phyloP scores from a whole-genome alignment of 73 alveolate species.

The Breviolum minutum region DNA sequence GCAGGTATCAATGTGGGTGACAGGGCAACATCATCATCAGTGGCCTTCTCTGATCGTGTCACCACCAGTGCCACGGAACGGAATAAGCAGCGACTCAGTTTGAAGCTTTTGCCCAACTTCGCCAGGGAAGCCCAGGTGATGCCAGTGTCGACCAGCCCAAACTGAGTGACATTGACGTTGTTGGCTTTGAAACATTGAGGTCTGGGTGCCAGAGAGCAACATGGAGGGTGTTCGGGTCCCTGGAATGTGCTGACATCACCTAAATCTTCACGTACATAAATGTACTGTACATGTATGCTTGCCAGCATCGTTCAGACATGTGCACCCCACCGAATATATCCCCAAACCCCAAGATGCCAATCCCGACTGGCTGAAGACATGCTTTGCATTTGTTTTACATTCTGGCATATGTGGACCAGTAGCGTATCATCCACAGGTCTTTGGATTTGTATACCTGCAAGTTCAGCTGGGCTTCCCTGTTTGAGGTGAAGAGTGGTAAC shows the following conservation, averaged over 20 bases:
- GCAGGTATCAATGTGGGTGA: too few species aligned
- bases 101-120: conserved; percentile 67
- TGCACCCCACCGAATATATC: neutral
- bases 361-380: neutral
- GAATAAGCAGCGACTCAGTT: conserved; percentile 67
- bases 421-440: too few species aligned
- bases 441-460: too few species aligned
- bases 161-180: neutral
- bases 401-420: too few species aligned
- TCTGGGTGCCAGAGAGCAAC: conserved; percentile 63
- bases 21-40: neutral
- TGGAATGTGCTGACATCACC: neutral
- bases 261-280: neutral
- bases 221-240: conserved; percentile 41
- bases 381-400: too few species aligned
- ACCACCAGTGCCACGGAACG: conserved; percentile 49
- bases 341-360: neutral
- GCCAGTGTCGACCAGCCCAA: neutral
- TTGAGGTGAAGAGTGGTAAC: conserved; percentile 88
- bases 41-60: conserved; percentile 58
- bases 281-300: too few species aligned
- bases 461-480: too few species aligned
- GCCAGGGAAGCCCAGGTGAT: neutral
- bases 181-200: neutral
- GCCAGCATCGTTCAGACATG: too few species aligned